phyloP scores from a whole-genome alignment of 768 basidiomycete species.

The Favolaschia claudopus region DNA sequence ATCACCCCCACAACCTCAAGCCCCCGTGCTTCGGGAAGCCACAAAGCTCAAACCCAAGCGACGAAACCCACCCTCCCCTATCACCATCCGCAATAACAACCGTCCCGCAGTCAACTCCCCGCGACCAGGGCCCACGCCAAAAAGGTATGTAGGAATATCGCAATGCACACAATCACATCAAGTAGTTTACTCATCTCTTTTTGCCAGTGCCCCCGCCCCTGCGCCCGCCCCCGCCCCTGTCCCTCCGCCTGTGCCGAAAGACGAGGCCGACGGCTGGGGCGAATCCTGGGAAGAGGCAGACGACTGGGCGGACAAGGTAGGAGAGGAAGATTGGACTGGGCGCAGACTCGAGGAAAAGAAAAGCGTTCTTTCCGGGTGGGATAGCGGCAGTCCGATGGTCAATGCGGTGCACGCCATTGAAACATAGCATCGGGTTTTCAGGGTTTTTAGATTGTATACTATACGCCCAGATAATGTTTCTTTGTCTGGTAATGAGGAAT shows the following conservation, averaged over 20 bases:
- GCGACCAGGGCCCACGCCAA: slow-evolving; percentile 19
- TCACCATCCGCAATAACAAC: slow-evolving; percentile 42
- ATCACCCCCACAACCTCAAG: slow-evolving; percentile 36
- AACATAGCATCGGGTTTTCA: too few species aligned
- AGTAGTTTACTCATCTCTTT: neutral
- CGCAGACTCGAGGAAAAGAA: slow-evolving; percentile 47
- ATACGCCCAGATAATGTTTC: too few species aligned
- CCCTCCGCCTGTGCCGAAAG: slow-evolving; percentile 33
- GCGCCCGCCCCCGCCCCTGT: slow-evolving; percentile 17
- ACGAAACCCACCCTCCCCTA: slow-evolving; percentile 48
- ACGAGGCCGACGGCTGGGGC: slow-evolving; percentile 45
- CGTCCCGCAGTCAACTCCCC: slow-evolving; percentile 46
- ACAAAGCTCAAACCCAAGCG: slow-evolving; percentile 47
- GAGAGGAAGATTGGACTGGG: slow-evolving; percentile 57
- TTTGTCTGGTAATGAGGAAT: too few species aligned
- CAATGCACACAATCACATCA: too few species aligned
- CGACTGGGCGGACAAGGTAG: slow-evolving; percentile 60
- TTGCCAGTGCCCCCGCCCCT: slow-evolving; percentile 17
- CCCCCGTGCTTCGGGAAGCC: slow-evolving; percentile 35
- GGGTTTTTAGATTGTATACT: too few species aligned
- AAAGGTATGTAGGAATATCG: too few species aligned
- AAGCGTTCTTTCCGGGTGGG: slow-evolving; percentile 38
- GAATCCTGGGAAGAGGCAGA: slow-evolving; percentile 60
- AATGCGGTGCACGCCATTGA: slow-evolving; percentile 17
- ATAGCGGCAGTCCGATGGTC: slow-evolving; percentile 22